phyloP scores from a whole-genome alignment of 805 yeast species.

The Saturnispora galanensis region DNA sequence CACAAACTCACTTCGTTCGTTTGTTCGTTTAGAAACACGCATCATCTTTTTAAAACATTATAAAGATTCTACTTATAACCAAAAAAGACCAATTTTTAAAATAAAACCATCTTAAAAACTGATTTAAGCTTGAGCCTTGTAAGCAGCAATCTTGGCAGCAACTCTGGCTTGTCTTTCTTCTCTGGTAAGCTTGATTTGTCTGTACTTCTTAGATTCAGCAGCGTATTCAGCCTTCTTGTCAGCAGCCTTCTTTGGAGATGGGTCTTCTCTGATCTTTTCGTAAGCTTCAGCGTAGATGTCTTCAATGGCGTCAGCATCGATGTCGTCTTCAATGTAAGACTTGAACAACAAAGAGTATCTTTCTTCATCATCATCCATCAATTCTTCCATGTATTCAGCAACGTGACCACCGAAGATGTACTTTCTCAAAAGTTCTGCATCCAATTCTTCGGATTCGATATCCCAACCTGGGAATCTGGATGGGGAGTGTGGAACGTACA shows the following conservation, averaged over 20 bases:
- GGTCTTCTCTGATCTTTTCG: constrained; percentile 93
- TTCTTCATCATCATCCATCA: constrained; percentile 99
- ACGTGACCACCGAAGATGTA: constrained; percentile 99
- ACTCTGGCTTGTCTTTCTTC: constrained; percentile 86
- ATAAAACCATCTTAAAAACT: constrained; percentile 7
- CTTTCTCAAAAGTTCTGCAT: constrained; percentile 93
- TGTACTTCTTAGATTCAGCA: constrained; percentile 92
- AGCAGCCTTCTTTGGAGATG: constrained; percentile 79
- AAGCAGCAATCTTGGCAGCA: constrained; percentile 89
- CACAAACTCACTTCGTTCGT: too few species aligned
- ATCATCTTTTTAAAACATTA: not conserved
- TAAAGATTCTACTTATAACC: not conserved
- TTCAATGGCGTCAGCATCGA: constrained; percentile 95
- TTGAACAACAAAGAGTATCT: constrained; percentile 94
- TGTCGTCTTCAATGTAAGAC: constrained; percentile 92
- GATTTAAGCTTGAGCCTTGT: constrained; percentile 42
- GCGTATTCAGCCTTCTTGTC: constrained; percentile 96
- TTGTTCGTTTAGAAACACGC: not conserved
- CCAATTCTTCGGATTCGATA: constrained; percentile 96
- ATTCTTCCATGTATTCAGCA: constrained; percentile 99
- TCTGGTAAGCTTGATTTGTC: constrained; percentile 75
- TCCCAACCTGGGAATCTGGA: constrained; percentile 99
- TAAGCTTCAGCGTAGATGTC: constrained; percentile 93
- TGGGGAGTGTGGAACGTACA: constrained; percentile 97
- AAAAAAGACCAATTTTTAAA: not conserved